These are phyloP conservation scores for Lyophyllum decastes DNA, from an alignment of 768 basidiomycete species.

Conservation along the genomic window DNA sequence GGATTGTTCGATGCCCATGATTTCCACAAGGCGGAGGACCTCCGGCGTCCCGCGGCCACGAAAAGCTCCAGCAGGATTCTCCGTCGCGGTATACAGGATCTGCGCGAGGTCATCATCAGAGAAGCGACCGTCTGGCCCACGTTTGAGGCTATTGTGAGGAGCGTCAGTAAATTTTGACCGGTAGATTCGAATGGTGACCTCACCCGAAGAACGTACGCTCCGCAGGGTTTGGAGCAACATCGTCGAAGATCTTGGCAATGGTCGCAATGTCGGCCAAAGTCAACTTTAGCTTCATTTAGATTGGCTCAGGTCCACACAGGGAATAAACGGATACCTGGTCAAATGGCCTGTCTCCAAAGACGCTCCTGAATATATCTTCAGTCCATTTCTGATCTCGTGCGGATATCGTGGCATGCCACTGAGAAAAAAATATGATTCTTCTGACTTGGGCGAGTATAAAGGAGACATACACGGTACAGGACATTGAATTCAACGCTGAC, in stretches of 20 bases:
- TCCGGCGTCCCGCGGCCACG: slow-evolving; percentile 47
- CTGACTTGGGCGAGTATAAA: background rate
- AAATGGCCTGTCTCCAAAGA: slow-evolving; percentile 39
- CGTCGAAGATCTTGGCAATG: slow-evolving; percentile 17
- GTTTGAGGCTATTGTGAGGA: slow-evolving; percentile 26
- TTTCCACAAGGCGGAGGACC: slow-evolving; percentile 50
- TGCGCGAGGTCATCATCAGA: slow-evolving; percentile 50
- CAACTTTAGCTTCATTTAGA: slow-evolving; percentile 6
- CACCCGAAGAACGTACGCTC: slow-evolving; percentile 45
- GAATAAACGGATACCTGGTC: slow-evolving; percentile 24
- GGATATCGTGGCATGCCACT: slow-evolving; percentile 61
- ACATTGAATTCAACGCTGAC: slow-evolving; percentile 68
- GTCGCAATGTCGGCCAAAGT: slow-evolving; percentile 23
- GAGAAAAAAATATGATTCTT: background rate
- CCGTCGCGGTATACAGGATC: slow-evolving; percentile 47
- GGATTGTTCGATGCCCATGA: slow-evolving; percentile 54
- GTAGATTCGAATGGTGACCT: background rate
- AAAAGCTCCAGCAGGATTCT: slow-evolving; percentile 44
- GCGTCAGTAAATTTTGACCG: background rate
- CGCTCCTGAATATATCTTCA: slow-evolving; percentile 40
- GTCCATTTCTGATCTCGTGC: slow-evolving; percentile 53
- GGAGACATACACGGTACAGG: slow-evolving; percentile 36
- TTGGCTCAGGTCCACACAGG: background rate
- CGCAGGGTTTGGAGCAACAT: slow-evolving; percentile 20
- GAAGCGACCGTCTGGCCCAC: slow-evolving; percentile 49